phyloP scores from a whole-genome alignment of 2,329 filamentous ascomycete genomes.

The Colletotrichum sp. region DNA sequence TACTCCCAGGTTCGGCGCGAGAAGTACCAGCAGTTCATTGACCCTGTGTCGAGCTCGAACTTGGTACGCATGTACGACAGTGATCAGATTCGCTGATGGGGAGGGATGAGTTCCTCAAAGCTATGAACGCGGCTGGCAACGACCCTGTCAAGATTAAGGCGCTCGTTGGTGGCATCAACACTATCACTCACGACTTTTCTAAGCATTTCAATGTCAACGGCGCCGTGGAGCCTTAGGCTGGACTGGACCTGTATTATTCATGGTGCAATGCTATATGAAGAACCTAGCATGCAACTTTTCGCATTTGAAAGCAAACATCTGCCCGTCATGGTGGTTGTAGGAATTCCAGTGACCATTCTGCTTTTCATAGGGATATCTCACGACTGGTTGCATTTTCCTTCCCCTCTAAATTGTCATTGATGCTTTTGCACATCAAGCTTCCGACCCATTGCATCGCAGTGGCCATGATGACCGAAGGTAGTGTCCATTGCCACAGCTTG shows the following conservation, averaged over 20 bases:
- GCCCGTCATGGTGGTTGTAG: not conserved
- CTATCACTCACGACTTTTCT: not conserved
- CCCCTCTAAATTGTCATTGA: too few species aligned
- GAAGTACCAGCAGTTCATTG: not conserved
- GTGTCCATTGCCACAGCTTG: not conserved
- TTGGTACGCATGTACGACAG: not conserved
- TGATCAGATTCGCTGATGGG: not conserved
- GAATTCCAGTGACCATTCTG: not conserved
- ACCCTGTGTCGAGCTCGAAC: not conserved
- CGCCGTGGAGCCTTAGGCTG: not conserved
- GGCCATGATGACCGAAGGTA: not conserved
- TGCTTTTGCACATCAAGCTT: too few species aligned
- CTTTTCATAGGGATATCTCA: not conserved
- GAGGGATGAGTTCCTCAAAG: not conserved
- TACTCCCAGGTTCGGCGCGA: not conserved
- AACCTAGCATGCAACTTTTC: not conserved
- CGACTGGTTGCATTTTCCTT: not conserved
- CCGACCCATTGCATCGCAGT: not conserved
- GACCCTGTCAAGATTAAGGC: not conserved
- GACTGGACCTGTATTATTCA: not conserved
- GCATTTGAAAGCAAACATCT: not conserved
- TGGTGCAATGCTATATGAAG: not conserved
- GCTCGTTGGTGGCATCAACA: not conserved
- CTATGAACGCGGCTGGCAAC: not conserved
- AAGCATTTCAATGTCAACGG: not conserved